Base-by-base conservation (phyloP, 164 flowering plant species). In the Chimonanthus praecox region DNA sequence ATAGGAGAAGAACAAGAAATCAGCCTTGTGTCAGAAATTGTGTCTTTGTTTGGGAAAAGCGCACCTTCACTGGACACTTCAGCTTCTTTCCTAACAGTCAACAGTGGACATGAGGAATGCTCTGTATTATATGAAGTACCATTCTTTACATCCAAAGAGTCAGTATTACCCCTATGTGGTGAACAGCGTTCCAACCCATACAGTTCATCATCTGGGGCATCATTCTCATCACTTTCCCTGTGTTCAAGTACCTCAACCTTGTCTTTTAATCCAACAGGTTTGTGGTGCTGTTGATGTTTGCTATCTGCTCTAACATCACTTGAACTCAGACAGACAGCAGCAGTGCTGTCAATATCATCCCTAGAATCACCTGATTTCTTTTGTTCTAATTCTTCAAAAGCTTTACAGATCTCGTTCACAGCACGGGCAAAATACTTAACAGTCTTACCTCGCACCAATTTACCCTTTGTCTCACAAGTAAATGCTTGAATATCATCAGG, bases 401-500 rank as follows among this genome's bases (percentile, higher is more conserved):
- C 98, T 68, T 81, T 85, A 81, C 92, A 89, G 7, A 95, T 95
- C 83, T 95, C 97, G 73, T 84, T 84, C 81, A 92, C 98, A 67
- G 99, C 99, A 80, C 85, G 88, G 64, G 88, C 78, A 84, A 93
- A 94, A 71, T 75, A 74, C 75, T 87, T 92, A 21, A 84, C 84
- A 60, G 90, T 79, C 80, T 90, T 92, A 71, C 92, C 90, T 75
- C 88, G 91, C 63, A 74, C 73, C 82, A 95, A 77, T 71, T 90
- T 91, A 74, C n/a, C 82, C 81, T 84, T 93, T 65, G 84, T 72
- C 74, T 93, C 99, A 77, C 73, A 78, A 45, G 92, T 93, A 78
- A 95, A 95, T 69, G 81, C 85, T 76, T 91, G 96, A 76, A 93
- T 88, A 86, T 95, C 99, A 16, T 78, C 85, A 11, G 97, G 94